These are phyloP conservation scores for Phytopythium kandeliae DNA, from an alignment of 352 stramenopile species.

Conservation along the genomic window DNA sequence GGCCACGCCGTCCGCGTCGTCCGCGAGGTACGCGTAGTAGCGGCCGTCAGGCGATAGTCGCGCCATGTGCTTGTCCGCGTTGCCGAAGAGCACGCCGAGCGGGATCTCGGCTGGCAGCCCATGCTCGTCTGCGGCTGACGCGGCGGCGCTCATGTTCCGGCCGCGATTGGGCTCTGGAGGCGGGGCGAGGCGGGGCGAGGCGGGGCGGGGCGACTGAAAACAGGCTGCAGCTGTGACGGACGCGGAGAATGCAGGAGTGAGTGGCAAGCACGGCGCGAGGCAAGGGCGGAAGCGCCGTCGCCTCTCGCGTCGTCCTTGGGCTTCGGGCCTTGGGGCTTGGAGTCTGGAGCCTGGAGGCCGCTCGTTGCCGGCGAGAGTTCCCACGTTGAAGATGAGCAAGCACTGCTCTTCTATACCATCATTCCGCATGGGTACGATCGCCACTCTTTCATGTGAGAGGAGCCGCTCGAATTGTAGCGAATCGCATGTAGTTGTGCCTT, in stretches of 20 bases:
- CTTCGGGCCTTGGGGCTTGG: too few species aligned
- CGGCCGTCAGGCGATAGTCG: conserved; percentile 39
- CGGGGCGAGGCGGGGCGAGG: not conserved
- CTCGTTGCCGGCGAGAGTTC: too few species aligned
- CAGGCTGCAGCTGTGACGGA: too few species aligned
- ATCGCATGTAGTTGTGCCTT: not conserved
- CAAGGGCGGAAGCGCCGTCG: too few species aligned
- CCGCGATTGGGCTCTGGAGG: too few species aligned
- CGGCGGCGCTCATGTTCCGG: not conserved
- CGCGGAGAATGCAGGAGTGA: too few species aligned
- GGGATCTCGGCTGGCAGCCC: conserved; percentile 28
- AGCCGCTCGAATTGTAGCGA: not conserved
- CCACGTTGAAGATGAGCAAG: not conserved
- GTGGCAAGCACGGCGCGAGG: too few species aligned
- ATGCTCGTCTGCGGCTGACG: not conserved
- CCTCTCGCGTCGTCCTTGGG: too few species aligned
- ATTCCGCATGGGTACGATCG: not conserved
- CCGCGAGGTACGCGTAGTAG: conserved; percentile 41
- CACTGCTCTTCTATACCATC: not conserved
- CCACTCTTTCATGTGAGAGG: not conserved
- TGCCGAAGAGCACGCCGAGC: conserved; percentile 40
- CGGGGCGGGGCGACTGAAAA: not conserved
- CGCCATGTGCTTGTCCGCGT: conserved; percentile 35
- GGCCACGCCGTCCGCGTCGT: conserved; percentile 27
- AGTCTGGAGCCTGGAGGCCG: too few species aligned